These are phyloP conservation scores for Suillus luteus DNA, from an alignment of 768 basidiomycete genomes.

Conservation along the genomic window DNA sequence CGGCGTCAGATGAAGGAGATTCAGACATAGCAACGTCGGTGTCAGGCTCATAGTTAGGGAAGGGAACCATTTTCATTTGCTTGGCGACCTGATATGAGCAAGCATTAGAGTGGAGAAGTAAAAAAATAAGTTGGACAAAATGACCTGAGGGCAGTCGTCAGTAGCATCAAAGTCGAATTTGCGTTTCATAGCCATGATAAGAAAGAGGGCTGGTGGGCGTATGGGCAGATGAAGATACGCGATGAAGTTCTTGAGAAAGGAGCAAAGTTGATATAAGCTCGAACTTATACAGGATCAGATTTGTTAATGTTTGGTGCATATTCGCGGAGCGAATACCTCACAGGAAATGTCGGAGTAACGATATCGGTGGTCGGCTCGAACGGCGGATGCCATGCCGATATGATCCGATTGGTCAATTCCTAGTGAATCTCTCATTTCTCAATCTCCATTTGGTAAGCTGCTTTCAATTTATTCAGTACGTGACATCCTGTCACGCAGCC, in stretches of 20 bases:
- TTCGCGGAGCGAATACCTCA: slow-evolving; percentile 25
- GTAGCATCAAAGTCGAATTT: slow-evolving; percentile 66
- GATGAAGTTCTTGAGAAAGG: slow-evolving; percentile 29
- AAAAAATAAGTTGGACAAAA: slow-evolving; percentile 18
- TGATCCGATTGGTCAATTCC: slow-evolving; percentile 30
- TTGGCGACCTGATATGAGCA: slow-evolving; percentile 50
- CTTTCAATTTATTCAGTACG: slow-evolving; percentile 6
- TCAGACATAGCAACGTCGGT: slow-evolving; percentile 72
- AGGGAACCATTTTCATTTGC: slow-evolving; percentile 74
- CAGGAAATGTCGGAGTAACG: slow-evolving; percentile 20
- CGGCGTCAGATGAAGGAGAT: slow-evolving; percentile 53
- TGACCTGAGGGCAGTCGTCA: slow-evolving; percentile 52
- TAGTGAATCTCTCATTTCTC: slow-evolving; percentile 8
- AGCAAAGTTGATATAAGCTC: slow-evolving; percentile 22
- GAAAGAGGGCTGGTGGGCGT: slow-evolving; percentile 10
- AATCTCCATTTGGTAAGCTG: slow-evolving; percentile 11
- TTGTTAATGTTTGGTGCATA: slow-evolving; percentile 27
- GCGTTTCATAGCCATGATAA: slow-evolving; percentile 69
- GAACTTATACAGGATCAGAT: slow-evolving; percentile 34
- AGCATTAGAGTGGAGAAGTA: slow-evolving; percentile 24
- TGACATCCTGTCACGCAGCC: not conserved
- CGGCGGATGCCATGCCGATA: slow-evolving; percentile 20
- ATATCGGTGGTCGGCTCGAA: slow-evolving; percentile 22
- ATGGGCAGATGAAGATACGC: slow-evolving; percentile 14
- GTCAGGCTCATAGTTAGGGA: slow-evolving; percentile 65